These are phyloP conservation scores for Panaeolus papilionaceus DNA, from an alignment of 768 basidiomycete genomes.

Conservation along the genomic window DNA sequence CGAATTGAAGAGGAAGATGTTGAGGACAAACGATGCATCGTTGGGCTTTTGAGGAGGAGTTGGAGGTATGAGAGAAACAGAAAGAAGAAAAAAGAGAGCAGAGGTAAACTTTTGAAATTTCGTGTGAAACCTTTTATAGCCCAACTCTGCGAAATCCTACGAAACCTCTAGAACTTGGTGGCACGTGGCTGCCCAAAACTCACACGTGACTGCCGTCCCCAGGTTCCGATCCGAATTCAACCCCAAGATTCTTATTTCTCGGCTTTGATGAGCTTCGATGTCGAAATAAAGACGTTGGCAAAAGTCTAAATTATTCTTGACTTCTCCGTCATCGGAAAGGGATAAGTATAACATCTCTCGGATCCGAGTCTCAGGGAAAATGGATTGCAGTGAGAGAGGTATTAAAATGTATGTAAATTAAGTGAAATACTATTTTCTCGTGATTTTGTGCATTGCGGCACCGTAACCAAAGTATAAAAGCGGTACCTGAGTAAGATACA, in stretches of 20 bases:
- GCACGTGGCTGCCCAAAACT: background rate
- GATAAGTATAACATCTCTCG: no score
- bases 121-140: constrained; percentile 15
- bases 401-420: no score
- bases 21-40: constrained; percentile 77
- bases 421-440: no score
- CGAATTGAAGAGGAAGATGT: constrained; percentile 73
- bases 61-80: constrained; percentile 10
- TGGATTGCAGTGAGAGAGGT: no score
- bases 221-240: background rate
- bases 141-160: constrained; percentile 11
- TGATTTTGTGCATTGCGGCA: no score
- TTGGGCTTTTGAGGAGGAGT: constrained; percentile 21
- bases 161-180: constrained; percentile 7
- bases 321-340: background rate
- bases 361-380: no score
- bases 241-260: background rate
- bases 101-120: constrained; percentile 6
- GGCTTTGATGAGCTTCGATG: no score
- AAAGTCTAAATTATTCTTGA: no score
- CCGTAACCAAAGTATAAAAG: no score
- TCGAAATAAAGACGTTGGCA: no score
- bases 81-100: background rate
- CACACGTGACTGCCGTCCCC: background rate
- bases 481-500: no score